phyloP scores from a whole-genome alignment of 2,329 filamentous ascomycete genomes.

The Monascus ruber region DNA sequence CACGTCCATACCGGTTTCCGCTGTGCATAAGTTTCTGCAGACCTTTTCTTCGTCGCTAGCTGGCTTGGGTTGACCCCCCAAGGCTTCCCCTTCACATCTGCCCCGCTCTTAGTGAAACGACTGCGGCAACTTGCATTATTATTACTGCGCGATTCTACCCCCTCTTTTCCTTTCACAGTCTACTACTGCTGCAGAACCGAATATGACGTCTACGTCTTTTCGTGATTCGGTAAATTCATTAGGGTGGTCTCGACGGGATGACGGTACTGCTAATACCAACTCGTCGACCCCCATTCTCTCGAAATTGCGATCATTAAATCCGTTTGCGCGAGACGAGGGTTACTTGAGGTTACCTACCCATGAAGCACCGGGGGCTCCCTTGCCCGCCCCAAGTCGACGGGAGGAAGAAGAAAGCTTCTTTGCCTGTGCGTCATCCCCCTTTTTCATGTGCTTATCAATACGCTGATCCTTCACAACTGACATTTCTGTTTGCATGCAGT shows the following conservation, averaged over 20 bases:
- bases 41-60: constrained; percentile 1
- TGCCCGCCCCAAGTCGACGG: constrained; percentile 71
- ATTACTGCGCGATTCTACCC: too few species aligned
- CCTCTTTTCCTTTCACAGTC: too few species aligned
- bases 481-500: constrained; percentile 44
- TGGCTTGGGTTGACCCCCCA: constrained; percentile 5
- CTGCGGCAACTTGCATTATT: too few species aligned
- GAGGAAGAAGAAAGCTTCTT: constrained; percentile 96
- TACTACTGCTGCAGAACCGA: neutral
- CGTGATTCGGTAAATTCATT: constrained; percentile 89
- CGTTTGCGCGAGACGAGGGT: constrained; percentile 65
- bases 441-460: neutral
- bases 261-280: constrained; percentile 59
- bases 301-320: constrained; percentile 74
- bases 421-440: constrained; percentile 59
- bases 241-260: constrained; percentile 84
- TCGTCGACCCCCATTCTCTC: constrained; percentile 65
- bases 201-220: constrained; percentile 80
- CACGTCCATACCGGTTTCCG: constrained; percentile 29
- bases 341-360: constrained; percentile 84
- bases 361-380: constrained; percentile 69
- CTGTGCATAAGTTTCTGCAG: constrained; percentile 35
- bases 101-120: too few species aligned
- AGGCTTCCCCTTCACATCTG: too few species aligned
- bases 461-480: constrained; percentile 8